These are phyloP conservation scores for Fomitopsis schrenkii DNA, from an alignment of 1,284 basidiomycete genomes.

Conservation along the genomic window DNA sequence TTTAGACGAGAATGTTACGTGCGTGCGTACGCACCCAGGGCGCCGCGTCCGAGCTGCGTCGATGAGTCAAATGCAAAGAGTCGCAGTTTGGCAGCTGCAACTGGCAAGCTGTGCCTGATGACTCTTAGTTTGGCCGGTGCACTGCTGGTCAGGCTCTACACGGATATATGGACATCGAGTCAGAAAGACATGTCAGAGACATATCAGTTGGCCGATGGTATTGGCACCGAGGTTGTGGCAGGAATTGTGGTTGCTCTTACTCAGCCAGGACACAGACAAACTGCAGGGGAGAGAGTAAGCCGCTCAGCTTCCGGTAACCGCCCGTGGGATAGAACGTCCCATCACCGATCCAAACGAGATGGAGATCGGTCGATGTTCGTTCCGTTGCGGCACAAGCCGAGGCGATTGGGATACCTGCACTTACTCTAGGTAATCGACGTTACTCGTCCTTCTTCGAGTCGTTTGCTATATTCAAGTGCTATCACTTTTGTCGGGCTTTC, in stretches of 20 bases:
- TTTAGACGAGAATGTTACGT: neutral
- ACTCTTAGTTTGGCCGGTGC: neutral
- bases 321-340: neutral
- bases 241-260: neutral
- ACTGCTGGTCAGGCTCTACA: neutral
- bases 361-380: neutral
- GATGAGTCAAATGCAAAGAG: neutral
- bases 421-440: too few relatives aligned
- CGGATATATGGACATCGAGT: neutral
- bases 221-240: neutral
- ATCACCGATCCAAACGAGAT: slow-evolving; percentile 2
- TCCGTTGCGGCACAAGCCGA: neutral
- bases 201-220: neutral
- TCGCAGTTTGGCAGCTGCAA: neutral
- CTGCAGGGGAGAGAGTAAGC: neutral
- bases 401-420: too few relatives aligned
- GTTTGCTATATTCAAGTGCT: too few relatives aligned
- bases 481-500: too few relatives aligned
- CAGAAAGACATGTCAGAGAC: neutral
- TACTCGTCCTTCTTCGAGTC: too few relatives aligned
- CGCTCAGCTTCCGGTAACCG: neutral
- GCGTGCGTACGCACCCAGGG: neutral
- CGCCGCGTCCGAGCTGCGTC: neutral
- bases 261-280: neutral
- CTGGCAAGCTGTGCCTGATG: neutral